Base-by-base conservation (phyloP, 257 asterid genomes). In the Jacaranda copaia region DNA sequence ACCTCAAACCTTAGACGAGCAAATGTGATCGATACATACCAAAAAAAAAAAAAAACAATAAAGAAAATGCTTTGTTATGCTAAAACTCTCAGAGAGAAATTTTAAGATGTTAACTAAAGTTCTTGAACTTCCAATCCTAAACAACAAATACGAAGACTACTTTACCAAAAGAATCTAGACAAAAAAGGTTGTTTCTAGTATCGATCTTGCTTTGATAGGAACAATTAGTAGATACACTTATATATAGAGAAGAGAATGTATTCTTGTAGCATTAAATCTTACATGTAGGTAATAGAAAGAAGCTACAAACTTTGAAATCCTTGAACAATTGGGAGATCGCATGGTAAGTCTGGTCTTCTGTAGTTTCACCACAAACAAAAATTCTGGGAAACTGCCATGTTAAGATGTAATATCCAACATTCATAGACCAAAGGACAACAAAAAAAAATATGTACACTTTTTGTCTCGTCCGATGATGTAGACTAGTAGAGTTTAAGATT, bases 381-480 rank as follows among this genome's bases (percentile, higher is more conserved):
- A 96, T 78, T 96, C 97, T 85, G 90, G 57, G 13, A 97, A 97
- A 48, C 98, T 97, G 13, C 99, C 99, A 83, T 93, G 91, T 77
- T 93, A 86, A 83, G 96, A 91, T 60, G 99, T 96, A 81, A 93
- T 86, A 98, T 96, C 96, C 84, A 82, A 64, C 72, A 83, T 81
- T 74, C 75, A 85, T 58, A 67, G 70, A 79, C 62, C 73, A 73
- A 49, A 70, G 10, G 43, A 75, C 42, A 67, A 62, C 15, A 25
- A 65, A 80, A 65, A 77, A 58, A 5, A 75, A 16, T 14, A 46
- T 68, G 72, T 62, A 77, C 18, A 51, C n/a, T 59, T 39, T 58
- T 56, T 60, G 7, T 8, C 72, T 59, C 55, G 12, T 63, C 66
- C 40, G 70, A 42, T 36, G 16, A 80, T 66, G 61, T 70, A 82